Conservation (phyloP, 257 asterid species). For the Fraxinus anomala region DNA sequence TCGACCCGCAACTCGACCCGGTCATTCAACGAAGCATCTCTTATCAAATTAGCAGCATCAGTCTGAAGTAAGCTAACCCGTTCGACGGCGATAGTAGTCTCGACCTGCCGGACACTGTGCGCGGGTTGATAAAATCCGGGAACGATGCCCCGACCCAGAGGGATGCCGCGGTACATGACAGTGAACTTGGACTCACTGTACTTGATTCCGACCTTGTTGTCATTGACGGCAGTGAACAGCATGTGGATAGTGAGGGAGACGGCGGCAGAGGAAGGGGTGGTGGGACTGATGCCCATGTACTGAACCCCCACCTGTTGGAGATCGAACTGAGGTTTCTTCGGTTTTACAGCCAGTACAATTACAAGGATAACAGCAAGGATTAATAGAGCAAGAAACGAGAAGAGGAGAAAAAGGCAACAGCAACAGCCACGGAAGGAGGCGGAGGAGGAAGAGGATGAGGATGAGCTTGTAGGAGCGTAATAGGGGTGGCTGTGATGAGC, state of each 20-base stretch:
- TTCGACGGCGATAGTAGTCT: conserved; percentile 70
- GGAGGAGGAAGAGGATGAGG: conserved; percentile 35
- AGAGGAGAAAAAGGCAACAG: conserved; percentile 94
- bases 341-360: conserved; percentile 76
- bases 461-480: too few relatives aligned
- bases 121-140: conserved; percentile 82
- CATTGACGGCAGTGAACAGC: conserved; percentile 75
- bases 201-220: conserved; percentile 92
- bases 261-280: conserved; percentile 70
- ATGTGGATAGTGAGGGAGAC: conserved; percentile 70
- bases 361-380: conserved; percentile 77
- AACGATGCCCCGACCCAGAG: conserved; percentile 79
- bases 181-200: conserved; percentile 78
- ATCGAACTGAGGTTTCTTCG: conserved; percentile 88
- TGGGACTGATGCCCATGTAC: conserved; percentile 70
- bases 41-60: conserved; percentile 74
- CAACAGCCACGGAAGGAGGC: conserved; percentile 97
- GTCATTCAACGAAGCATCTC: conserved; percentile 77
- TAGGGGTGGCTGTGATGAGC: too few relatives aligned
- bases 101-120: conserved; percentile 67
- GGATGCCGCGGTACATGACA: conserved; percentile 91
- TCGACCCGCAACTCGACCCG: conserved; percentile 88
- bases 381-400: conserved; percentile 78
- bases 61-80: conserved; percentile 80
- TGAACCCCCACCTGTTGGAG: conserved; percentile 95